These are phyloP conservation scores for Alternaria dauci DNA, from an alignment of 2,329 filamentous ascomycete genomes.

Conservation along the genomic window DNA sequence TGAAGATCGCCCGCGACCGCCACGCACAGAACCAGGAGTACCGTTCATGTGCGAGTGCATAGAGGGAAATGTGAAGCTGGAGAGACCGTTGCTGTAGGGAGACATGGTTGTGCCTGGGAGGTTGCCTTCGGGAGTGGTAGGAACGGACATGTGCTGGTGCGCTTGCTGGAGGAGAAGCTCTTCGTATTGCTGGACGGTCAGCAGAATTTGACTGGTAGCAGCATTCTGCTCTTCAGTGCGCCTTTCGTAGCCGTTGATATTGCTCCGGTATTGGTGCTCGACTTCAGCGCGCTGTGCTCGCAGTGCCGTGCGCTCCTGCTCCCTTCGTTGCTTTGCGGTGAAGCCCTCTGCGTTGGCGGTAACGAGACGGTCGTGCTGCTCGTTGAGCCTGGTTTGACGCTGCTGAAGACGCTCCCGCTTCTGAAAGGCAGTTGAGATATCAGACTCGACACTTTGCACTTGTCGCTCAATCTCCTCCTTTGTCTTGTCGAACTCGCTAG, in stretches of 20 bases:
- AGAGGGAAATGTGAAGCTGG: slow-evolving; percentile 50
- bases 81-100: slow-evolving; percentile 45
- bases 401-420: slow-evolving; percentile 77
- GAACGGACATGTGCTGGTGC: slow-evolving; percentile 51
- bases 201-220: slow-evolving; percentile 47
- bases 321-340: slow-evolving; percentile 65
- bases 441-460: slow-evolving; percentile 69
- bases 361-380: slow-evolving; percentile 74
- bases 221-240: slow-evolving; percentile 51
- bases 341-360: slow-evolving; percentile 73
- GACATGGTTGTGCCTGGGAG: slow-evolving; percentile 62
- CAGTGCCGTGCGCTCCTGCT: slow-evolving; percentile 52
- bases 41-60: slow-evolving; percentile 40
- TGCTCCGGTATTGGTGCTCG: slow-evolving; percentile 50
- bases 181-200: slow-evolving; percentile 52
- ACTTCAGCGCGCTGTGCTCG: slow-evolving; percentile 44
- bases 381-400: slow-evolving; percentile 75
- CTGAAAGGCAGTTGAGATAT: slow-evolving; percentile 69
- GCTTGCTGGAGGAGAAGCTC: slow-evolving; percentile 52
- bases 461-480: slow-evolving; percentile 70
- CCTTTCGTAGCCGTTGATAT: slow-evolving; percentile 50
- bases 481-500: slow-evolving; percentile 67
- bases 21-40: slow-evolving; percentile 46
- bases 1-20: slow-evolving; percentile 58
- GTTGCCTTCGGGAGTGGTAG: slow-evolving; percentile 67